Evolutionary conservation across 495 filamentous ascomycete genomes (phyloP), one percentile per base, ranked within the genome.

Genomic region (Xylaria cubensis): DNA sequence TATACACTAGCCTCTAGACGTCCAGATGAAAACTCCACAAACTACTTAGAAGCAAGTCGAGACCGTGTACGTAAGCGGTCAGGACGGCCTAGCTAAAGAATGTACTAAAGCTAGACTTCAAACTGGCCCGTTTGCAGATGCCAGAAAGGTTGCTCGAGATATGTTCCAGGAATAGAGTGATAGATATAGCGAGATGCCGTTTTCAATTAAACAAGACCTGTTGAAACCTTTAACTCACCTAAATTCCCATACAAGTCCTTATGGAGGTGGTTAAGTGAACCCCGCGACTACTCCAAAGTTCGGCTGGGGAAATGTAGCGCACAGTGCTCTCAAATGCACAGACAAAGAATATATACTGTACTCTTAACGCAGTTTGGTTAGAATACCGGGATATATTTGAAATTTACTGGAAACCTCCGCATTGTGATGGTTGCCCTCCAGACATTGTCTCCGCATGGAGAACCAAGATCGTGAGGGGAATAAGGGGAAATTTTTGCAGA

Each of bases 401-500:
- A 29, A 64, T 63, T 42, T 19, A 12, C 8, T 39, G 19, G 59
- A 63, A 42, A 5, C 42, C 64, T 53, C 64, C 64, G 46, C 64
- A 67, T 48, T 53, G 26, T 39, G 64, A 42, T 19, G 6, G n/a
- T 56, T 24, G 32, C 56, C 50, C 64, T 51, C 64, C 64, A 53
- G 64, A 48, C 41, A 21, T 15, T 53, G 12, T 29, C 65, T 67
- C 65, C 65, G 65, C 65, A 67, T 67, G 65, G 48, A 21, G 65
- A 66, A 55, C 34, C 12, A 29, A 56, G 65, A 56, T 67, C 15
- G 65, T 67, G 65, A 67, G 65, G 65, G 65, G 65, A 67, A 67
- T 26, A 55, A 67, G 50, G 64, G 64, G 64, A 26, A 56, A 29
- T 8, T n/a, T 29, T 67, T 41, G 7, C 36, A 39, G 21, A 29